Conservation (phyloP, 2,329 filamentous ascomycete species). For the Clonostachys solani region DNA sequence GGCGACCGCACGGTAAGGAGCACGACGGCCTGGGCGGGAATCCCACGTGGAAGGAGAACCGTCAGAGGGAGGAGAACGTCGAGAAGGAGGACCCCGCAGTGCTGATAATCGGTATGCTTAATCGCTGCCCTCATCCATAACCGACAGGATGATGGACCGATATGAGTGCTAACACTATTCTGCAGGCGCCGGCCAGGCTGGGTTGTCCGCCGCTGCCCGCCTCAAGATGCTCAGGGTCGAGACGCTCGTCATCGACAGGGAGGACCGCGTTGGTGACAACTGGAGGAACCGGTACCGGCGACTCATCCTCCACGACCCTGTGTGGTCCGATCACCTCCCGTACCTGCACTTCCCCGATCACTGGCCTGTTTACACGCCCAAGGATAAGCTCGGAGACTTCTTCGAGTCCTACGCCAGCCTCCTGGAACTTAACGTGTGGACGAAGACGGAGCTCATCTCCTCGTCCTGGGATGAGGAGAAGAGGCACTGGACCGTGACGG, state of each 20-base stretch:
- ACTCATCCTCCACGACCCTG: slow-evolving; percentile 64
- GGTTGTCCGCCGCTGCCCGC: slow-evolving; percentile 52
- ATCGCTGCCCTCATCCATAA: neutral
- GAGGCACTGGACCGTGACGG: slow-evolving; percentile 48
- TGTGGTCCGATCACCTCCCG: slow-evolving; percentile 58
- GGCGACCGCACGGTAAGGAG: slow-evolving; percentile 49
- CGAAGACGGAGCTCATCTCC: slow-evolving; percentile 39
- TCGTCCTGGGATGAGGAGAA: slow-evolving; percentile 44
- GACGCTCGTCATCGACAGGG: slow-evolving; percentile 52
- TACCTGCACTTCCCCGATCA: slow-evolving; percentile 59
- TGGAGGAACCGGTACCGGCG: slow-evolving; percentile 63
- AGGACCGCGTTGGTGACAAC: slow-evolving; percentile 56
- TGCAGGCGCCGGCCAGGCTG: slow-evolving; percentile 55
- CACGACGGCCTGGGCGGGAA: slow-evolving; percentile 46
- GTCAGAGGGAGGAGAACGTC: slow-evolving; percentile 42
- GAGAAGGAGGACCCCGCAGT: slow-evolving; percentile 49
- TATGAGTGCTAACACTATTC: neutral
- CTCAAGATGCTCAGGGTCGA: slow-evolving; percentile 55
- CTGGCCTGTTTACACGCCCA: slow-evolving; percentile 71
- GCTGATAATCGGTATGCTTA: slow-evolving; percentile 52
- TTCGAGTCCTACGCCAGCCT: slow-evolving; percentile 61
- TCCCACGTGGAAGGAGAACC: slow-evolving; percentile 57
- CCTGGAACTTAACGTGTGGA: slow-evolving; percentile 69
- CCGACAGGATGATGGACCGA: accelerated
- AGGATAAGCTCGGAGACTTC: slow-evolving; percentile 67